A percentile compares a stretch with the other conserved stretches of the same genome.
These are phyloP conservation scores for Aureobasidium namibiae DNA, from an alignment of 2,329 filamentous ascomycete species.

Conservation along the genomic window DNA sequence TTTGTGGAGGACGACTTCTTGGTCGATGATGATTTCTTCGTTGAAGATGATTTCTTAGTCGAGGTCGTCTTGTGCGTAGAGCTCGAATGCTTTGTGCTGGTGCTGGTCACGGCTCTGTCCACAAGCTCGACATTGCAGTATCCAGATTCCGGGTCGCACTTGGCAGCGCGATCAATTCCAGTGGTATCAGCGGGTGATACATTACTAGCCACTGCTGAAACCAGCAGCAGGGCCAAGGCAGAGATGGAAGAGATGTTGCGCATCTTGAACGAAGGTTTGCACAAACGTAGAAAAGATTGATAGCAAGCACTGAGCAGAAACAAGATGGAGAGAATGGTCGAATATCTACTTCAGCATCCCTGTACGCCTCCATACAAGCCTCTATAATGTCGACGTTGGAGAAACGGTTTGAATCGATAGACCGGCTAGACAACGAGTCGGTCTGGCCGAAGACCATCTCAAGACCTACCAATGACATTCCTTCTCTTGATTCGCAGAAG, in stretches of 20 bases:
- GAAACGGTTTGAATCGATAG: conserved; percentile 8
- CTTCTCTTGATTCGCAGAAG: neutral
- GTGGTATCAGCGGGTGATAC: neutral
- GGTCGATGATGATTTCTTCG: neutral
- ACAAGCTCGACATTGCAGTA: conserved; percentile 2
- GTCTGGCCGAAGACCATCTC: neutral
- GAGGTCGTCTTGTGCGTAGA: neutral
- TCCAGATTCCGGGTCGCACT: conserved; percentile 11
- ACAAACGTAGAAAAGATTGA: neutral
- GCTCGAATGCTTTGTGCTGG: neutral
- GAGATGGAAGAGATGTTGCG: conserved; percentile 6
- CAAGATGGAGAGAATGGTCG: neutral
- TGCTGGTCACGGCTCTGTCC: neutral
- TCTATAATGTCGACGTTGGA: conserved; percentile 8
- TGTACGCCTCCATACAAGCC: neutral
- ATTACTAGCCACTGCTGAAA: neutral
- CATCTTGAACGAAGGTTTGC: neutral
- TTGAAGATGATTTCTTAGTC: neutral
- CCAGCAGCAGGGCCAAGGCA: conserved; percentile 9
- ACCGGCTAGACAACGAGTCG: conserved; percentile 1
- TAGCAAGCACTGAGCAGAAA: neutral
- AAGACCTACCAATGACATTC: neutral
- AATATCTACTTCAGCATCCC: conserved; percentile 1
- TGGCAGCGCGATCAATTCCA: neutral
- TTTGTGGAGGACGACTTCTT: neutral